A percentile compares a stretch with the other conserved stretches of the same genome.
phyloP scores from a whole-genome alignment of 169 alveolate species.

The Plasmodium blacklocki region DNA sequence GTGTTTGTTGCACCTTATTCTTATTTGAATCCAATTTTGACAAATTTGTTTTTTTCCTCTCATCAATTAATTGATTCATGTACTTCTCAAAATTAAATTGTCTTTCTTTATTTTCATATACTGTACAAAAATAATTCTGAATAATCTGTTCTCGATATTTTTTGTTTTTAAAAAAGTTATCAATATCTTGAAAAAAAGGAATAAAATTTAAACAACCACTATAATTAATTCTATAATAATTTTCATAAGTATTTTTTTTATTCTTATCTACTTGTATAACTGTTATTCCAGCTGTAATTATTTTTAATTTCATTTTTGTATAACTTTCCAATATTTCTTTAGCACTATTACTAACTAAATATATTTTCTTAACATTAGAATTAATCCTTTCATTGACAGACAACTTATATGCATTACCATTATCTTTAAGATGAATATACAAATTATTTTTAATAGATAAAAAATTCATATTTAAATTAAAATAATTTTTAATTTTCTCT shows the following conservation, averaged over 20 bases:
- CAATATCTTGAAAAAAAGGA: constrained; percentile 63
- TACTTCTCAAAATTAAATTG: constrained; percentile 55
- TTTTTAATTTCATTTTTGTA: constrained; percentile 71
- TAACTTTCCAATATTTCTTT: constrained; percentile 66
- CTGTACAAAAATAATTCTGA: constrained; percentile 50
- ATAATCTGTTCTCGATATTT: constrained; percentile 38
- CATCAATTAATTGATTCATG: constrained; percentile 44
- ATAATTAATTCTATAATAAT: constrained; percentile 71
- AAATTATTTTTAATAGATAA: constrained; percentile 66
- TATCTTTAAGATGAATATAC: constrained; percentile 70
- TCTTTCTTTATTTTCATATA: constrained; percentile 66
- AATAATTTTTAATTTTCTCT: constrained; percentile 63
- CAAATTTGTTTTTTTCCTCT: constrained; percentile 39
- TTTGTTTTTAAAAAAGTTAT: constrained; percentile 41
- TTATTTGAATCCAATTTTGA: constrained; percentile 16
- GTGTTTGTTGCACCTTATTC: background rate
- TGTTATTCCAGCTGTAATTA: constrained; percentile 75
- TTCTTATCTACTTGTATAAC: constrained; percentile 75
- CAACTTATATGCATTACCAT: constrained; percentile 19
- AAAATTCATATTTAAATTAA: constrained; percentile 63
- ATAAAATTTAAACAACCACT: constrained; percentile 75
- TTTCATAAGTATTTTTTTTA: constrained; percentile 56
- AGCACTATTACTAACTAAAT: constrained; percentile 55
- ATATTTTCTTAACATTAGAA: constrained; percentile 49
- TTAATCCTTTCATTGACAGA: constrained; percentile 53